phyloP scores from a whole-genome alignment of 116 monocot genomes.

The Trichopus zeylanicus region DNA sequence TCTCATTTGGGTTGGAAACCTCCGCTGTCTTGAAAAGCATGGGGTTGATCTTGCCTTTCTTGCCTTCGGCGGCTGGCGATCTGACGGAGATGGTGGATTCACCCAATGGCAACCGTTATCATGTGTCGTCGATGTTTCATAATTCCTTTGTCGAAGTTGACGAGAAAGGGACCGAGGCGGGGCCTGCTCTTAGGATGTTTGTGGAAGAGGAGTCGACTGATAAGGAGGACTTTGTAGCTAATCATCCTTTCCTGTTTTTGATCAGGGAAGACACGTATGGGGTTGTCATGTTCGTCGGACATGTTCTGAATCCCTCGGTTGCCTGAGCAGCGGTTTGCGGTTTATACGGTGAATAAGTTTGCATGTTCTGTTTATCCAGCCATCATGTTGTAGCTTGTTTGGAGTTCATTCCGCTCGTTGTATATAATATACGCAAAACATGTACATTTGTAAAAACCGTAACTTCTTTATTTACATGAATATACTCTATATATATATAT shows the following conservation, averaged over 20 bases:
- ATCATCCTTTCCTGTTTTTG: slow-evolving; percentile 15
- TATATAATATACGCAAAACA: too few species aligned
- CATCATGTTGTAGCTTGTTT: too few species aligned
- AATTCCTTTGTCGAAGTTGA: slow-evolving; percentile 10
- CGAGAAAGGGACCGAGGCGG: slow-evolving; percentile 9
- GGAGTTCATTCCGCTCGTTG: too few species aligned
- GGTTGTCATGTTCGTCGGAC: slow-evolving; percentile 10
- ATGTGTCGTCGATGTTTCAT: slow-evolving; percentile 1
- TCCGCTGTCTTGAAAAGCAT: not conserved
- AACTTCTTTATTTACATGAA: too few species aligned
- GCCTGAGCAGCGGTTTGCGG: too few species aligned
- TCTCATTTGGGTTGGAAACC: slow-evolving; percentile 5
- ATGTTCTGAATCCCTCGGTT: slow-evolving; percentile 15
- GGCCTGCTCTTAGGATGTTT: not conserved
- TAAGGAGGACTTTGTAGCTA: slow-evolving; percentile 15
- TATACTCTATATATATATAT: too few species aligned
- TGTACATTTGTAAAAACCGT: too few species aligned
- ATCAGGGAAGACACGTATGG: slow-evolving; percentile 11
- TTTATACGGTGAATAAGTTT: too few species aligned
- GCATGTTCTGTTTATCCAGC: too few species aligned
- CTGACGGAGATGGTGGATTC: not conserved
- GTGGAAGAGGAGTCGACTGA: not conserved
- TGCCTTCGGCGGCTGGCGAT: too few species aligned
- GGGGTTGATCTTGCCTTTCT: slow-evolving; percentile 4
- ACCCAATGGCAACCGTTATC: too few species aligned